A percentile compares a stretch with the other conserved stretches of the same genome.
Evolutionary conservation across 176 grass and related monocot genomes (phyloP).

Genomic region (Avena eriantha): DNA sequence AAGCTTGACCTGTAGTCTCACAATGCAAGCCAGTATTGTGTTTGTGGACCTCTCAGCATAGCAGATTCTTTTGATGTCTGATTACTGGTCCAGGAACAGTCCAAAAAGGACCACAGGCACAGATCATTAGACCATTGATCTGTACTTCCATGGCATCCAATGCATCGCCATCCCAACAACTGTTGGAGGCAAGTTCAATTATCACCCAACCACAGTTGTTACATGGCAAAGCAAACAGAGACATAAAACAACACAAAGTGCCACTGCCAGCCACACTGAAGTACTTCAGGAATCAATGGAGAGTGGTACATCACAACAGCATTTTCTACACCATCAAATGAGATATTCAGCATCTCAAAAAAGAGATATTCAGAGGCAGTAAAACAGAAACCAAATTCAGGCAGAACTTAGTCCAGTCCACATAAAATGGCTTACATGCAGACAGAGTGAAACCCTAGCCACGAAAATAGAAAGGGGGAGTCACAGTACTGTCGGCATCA

Average conservation of each 20-base stretch:
- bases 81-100: slow-evolving; percentile 31
- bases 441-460: slow-evolving; percentile 21
- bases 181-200: slow-evolving; percentile 40
- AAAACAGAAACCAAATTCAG: slow-evolving; percentile 19
- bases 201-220: slow-evolving; percentile 30
- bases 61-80: slow-evolving; percentile 29
- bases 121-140: slow-evolving; percentile 36
- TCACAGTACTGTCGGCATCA: background rate
- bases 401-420: slow-evolving; percentile 31
- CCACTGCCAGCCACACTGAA: slow-evolving; percentile 26
- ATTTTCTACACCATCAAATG: slow-evolving; percentile 9
- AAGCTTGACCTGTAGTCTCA: slow-evolving; percentile 27
- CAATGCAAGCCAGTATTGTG: slow-evolving; percentile 23
- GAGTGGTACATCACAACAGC: slow-evolving; percentile 33
- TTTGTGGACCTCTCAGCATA: slow-evolving; percentile 14
- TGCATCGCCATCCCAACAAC: slow-evolving; percentile 46
- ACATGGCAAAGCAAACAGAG: slow-evolving; percentile 1
- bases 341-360: background rate
- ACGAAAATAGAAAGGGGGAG: background rate
- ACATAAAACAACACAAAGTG: background rate
- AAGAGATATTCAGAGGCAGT: background rate
- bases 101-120: slow-evolving; percentile 45
- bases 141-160: slow-evolving; percentile 65
- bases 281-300: slow-evolving; percentile 37
- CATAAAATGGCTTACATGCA: slow-evolving; percentile 30